Base-by-base conservation (phyloP, 805 yeast species). In the Priceomyces medius region DNA sequence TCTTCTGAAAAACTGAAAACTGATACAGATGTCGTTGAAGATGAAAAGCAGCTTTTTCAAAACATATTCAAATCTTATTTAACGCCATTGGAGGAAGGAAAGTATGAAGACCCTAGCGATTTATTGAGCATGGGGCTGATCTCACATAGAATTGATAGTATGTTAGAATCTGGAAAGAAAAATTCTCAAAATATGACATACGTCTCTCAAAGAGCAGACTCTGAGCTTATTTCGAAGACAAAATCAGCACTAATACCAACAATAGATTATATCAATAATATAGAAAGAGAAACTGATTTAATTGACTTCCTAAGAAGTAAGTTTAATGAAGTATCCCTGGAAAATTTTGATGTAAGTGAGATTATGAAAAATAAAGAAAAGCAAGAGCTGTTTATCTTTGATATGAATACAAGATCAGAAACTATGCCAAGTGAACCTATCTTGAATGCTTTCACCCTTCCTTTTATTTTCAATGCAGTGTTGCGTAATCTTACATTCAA, bases 361-460 rank as follows among this genome's bases (percentile, higher is more conserved):
- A 20, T 32, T 19, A 18, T 32, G 20, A 19, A 18, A 8, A 16
- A 32, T 8, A 16, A 32, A 14, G 20, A 32, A 3, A 46, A 45
- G 13, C 64, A 62, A 43, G 46, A 47, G 13, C 45, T 45, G 14
- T 42, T 59, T 9, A 46, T 63, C 18, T 48, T 47, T 1, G 40
- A 41, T 10, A 45, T 61, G 7, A 33, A 39, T 4, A 19, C 31
- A 3, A 37, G 40, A 27, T 51, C 63, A n/a, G 37, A 23, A 21
- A 32, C 40, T 8, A 18, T 32, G 8, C 65, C 70, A 1, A 36
- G 42, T 7, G 26, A 33, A 1, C 73, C 73, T 2, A 35, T 45
- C 1, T 43, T 66, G 31, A 67, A 68, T 37, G 61, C 50, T 9
- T 50, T 59, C 23, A 65, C 74, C 0, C 47, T 68, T 39, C 73